Percentiles rank a stretch among this genome's conserved stretches.
Conservation (phyloP, 179 eudicot genomes). For the Patellifolia procumbens region DNA sequence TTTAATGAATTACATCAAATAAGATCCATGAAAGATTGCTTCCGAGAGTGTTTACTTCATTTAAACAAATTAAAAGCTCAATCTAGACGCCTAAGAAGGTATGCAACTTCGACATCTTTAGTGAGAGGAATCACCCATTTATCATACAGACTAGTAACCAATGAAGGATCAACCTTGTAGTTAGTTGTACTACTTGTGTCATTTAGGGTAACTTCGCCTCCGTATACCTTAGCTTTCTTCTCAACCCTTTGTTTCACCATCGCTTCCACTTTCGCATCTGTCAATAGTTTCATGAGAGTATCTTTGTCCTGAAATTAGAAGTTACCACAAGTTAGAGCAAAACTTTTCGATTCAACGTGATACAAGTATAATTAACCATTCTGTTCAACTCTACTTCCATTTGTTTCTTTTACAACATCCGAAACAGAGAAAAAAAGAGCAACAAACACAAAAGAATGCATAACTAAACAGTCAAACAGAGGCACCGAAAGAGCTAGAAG, state of each 20-base stretch:
- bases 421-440: too few relatives aligned
- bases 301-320: conserved; percentile 52
- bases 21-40: conserved; percentile 11
- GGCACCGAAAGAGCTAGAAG: too few relatives aligned
- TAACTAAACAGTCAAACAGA: too few relatives aligned
- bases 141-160: conserved; percentile 59
- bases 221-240: conserved; percentile 73
- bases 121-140: conserved; percentile 93
- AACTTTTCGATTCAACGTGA: background rate
- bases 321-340: background rate
- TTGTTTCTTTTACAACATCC: too few relatives aligned
- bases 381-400: background rate
- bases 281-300: conserved; percentile 61
- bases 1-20: background rate
- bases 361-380: background rate
- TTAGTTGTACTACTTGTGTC: conserved; percentile 30
- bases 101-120: conserved; percentile 68
- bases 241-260: conserved; percentile 77
- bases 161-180: conserved; percentile 63
- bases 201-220: conserved; percentile 56
- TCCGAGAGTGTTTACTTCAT: background rate
- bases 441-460: too few relatives aligned
- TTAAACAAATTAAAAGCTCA: background rate
- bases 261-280: conserved; percentile 67
- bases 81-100: conserved; percentile 60